Conservation (phyloP, 306 rosid species). For the Cyamopsis tetragonoloba region DNA sequence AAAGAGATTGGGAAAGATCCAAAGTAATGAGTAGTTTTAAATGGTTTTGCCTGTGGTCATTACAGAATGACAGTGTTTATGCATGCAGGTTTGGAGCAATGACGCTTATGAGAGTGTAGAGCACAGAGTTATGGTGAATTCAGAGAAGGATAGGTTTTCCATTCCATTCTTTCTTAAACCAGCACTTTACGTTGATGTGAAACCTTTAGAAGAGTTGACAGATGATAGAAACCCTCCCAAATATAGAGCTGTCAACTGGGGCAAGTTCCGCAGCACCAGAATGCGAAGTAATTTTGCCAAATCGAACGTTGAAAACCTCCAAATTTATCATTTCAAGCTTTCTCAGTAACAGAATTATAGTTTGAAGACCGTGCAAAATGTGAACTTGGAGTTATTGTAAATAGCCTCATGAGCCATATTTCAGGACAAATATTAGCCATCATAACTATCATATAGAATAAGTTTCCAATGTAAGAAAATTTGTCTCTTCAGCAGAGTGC, state of each 20-base stretch:
- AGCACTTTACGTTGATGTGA: slow-evolving; percentile 45
- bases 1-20: not conserved
- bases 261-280: slow-evolving; percentile 31
- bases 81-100: slow-evolving; percentile 78
- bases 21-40: not conserved
- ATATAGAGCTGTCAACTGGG: slow-evolving; percentile 43
- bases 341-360: slow-evolving; percentile 1
- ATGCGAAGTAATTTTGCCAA: slow-evolving; percentile 30
- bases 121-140: slow-evolving; percentile 75
- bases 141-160: slow-evolving; percentile 58
- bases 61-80: not conserved
- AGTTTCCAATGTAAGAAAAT: too few species aligned
- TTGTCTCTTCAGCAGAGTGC: too few species aligned
- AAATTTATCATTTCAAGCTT: slow-evolving; percentile 32
- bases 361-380: too few species aligned
- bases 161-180: slow-evolving; percentile 77
- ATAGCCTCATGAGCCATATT: too few species aligned
- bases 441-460: too few species aligned
- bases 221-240: slow-evolving; percentile 48
- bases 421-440: too few species aligned
- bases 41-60: not conserved
- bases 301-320: slow-evolving; percentile 28
- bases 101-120: slow-evolving; percentile 72
- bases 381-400: too few species aligned
- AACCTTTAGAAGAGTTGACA: slow-evolving; percentile 59